These are phyloP conservation scores for Sclerotinia glacialis DNA, from an alignment of 2,329 filamentous ascomycete species.

Conservation along the genomic window DNA sequence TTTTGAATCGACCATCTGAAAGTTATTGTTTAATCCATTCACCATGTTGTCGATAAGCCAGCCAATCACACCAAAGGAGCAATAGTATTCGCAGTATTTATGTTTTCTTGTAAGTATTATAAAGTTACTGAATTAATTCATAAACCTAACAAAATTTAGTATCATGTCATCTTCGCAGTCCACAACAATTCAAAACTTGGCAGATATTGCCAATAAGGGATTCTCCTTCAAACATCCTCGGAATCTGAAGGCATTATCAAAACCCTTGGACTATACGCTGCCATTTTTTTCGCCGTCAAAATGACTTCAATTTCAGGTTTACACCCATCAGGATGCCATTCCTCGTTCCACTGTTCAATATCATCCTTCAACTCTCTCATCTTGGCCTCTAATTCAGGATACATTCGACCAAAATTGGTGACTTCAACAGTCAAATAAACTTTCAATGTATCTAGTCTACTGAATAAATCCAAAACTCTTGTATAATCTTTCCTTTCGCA, in stretches of 20 bases:
- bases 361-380: neutral
- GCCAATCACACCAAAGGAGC: neutral
- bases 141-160: neutral
- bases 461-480: neutral
- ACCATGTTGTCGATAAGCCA: neutral
- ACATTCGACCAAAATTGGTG: neutral
- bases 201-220: neutral
- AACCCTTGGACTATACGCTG: neutral
- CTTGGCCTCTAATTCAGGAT: neutral
- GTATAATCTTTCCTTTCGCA: neutral
- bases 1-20: neutral
- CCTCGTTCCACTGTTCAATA: neutral
- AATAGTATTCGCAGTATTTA: neutral
- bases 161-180: slow-evolving; percentile 6
- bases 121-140: neutral
- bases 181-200: too few species aligned
- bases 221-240: neutral
- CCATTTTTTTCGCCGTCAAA: neutral
- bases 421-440: neutral
- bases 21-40: neutral
- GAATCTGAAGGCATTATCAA: neutral
- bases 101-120: neutral
- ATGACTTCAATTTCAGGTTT: neutral
- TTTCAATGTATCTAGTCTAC: neutral
- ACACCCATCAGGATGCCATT: neutral